These are phyloP conservation scores for Tuber brumale DNA, from an alignment of 495 filamentous ascomycete genomes.

Conservation along the genomic window DNA sequence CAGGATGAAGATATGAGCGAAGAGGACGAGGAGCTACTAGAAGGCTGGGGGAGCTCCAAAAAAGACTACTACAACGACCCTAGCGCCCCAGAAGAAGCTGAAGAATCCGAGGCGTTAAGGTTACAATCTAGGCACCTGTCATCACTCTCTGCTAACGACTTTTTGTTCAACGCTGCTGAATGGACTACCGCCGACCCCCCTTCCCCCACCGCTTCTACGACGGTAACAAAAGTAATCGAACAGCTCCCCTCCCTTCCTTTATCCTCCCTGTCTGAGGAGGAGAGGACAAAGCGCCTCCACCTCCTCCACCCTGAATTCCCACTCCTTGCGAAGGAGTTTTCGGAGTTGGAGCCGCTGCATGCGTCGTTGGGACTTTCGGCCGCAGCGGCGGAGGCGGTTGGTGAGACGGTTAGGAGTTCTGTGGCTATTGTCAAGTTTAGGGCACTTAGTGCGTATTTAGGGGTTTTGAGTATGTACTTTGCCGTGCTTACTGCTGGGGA, in stretches of 20 bases:
- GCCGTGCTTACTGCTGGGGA: slow-evolving; percentile 59
- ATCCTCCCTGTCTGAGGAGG: slow-evolving; percentile 66
- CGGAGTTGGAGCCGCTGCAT: slow-evolving; percentile 61
- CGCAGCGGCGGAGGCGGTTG: slow-evolving; percentile 49
- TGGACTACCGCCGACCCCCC: slow-evolving; percentile 56
- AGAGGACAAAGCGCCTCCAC: slow-evolving; percentile 68
- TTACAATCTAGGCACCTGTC: slow-evolving; percentile 83
- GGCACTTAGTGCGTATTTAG: slow-evolving; percentile 75
- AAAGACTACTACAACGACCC: slow-evolving; percentile 91
- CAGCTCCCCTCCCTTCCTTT: slow-evolving; percentile 73
- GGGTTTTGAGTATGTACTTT: slow-evolving; percentile 85
- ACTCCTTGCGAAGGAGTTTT: slow-evolving; percentile 71
- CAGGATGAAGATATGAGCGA: slow-evolving; percentile 48
- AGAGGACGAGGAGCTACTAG: slow-evolving; percentile 45
- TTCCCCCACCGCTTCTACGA: slow-evolving; percentile 44
- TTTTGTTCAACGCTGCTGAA: slow-evolving; percentile 80
- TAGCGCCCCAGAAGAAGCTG: slow-evolving; percentile 70
- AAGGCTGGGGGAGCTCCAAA: slow-evolving; percentile 71
- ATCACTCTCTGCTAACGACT: slow-evolving; percentile 81
- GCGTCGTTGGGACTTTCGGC: slow-evolving; percentile 53
- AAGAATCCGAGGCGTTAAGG: slow-evolving; percentile 80
- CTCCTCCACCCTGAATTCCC: slow-evolving; percentile 87
- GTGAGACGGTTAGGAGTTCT: slow-evolving; percentile 43
- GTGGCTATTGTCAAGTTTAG: slow-evolving; percentile 63
- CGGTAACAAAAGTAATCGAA: slow-evolving; percentile 57